Conservation (phyloP, 371 early-diverging fungal species). For the Blyttiomyces sp. region DNA sequence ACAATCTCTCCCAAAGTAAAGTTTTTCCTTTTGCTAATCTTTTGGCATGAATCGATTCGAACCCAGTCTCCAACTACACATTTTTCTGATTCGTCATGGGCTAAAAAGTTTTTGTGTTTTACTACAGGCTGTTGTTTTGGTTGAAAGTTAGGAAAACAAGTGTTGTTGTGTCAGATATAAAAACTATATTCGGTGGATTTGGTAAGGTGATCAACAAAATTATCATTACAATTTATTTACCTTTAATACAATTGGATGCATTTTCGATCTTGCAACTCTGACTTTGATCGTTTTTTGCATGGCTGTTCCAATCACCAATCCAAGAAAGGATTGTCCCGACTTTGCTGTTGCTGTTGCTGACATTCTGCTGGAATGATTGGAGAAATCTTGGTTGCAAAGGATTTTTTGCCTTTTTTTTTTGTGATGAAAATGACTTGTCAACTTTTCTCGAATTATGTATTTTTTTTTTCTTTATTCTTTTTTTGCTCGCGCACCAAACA, state of each 20-base stretch:
- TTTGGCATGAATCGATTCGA: conserved; percentile 86
- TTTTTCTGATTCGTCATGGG: conserved; percentile 79
- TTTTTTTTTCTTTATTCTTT: too few relatives aligned
- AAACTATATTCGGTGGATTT: too few relatives aligned
- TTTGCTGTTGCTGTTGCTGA: background rate
- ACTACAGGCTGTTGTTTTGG: conserved; percentile 57
- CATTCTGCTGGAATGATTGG: too few relatives aligned
- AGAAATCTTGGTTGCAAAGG: too few relatives aligned
- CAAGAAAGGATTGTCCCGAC: conserved; percentile 27
- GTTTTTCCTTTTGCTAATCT: conserved; percentile 82
- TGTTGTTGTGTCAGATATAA: too few relatives aligned
- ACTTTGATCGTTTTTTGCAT: conserved; percentile 89
- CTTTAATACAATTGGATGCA: conserved; percentile 85
- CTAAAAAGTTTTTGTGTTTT: conserved; percentile 81
- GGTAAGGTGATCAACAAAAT: too few relatives aligned
- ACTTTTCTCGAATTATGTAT: too few relatives aligned
- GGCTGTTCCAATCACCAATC: conserved; percentile 79
- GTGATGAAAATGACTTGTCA: background rate
- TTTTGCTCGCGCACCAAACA: conserved; percentile 74
- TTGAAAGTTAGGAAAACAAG: too few relatives aligned
- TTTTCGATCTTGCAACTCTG: conserved; percentile 66
- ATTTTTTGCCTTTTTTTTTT: background rate
- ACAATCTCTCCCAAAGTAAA: conserved; percentile 87
- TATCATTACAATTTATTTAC: too few relatives aligned
- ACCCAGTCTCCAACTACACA: conserved; percentile 90